Conservation (phyloP, 164 flowering plant genomes). For the Annona squamosa region DNA sequence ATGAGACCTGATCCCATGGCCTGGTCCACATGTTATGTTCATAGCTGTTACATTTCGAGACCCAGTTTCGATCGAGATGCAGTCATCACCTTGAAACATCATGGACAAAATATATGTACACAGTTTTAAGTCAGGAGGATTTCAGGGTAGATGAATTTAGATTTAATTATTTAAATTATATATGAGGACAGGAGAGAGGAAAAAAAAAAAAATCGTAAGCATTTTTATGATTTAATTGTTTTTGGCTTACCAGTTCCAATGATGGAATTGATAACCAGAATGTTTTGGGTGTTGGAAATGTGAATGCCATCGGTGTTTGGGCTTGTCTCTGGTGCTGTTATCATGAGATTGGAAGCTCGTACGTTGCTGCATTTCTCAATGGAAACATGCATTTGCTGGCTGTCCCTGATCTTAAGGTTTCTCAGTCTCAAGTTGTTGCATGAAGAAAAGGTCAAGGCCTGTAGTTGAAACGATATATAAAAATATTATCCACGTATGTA, state of each 20-base stretch:
- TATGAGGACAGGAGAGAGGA: background rate
- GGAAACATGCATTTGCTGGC: conserved; percentile 68
- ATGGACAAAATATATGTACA: background rate
- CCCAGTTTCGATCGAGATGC: conserved; percentile 47
- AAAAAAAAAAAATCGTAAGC: too few relatives aligned
- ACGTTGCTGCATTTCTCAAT: conserved; percentile 33
- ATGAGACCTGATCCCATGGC: conserved; percentile 64
- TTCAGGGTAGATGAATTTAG: background rate
- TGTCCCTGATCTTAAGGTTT: conserved; percentile 37
- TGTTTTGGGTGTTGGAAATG: conserved; percentile 39
- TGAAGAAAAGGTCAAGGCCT: conserved; percentile 61
- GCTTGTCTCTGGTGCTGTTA: conserved; percentile 12
- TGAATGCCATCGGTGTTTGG: conserved; percentile 29
- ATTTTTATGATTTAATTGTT: background rate
- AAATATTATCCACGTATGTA: too few relatives aligned
- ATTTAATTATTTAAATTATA: background rate
- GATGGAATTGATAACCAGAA: conserved; percentile 27
- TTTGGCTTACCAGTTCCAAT: conserved; percentile 49
- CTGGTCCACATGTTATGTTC: conserved; percentile 59
- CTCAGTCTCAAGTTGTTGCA: conserved; percentile 50
- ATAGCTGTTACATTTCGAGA: conserved; percentile 28
- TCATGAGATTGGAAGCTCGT: conserved; percentile 6
- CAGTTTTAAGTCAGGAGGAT: background rate
- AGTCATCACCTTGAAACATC: conserved; percentile 49
- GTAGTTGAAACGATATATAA: conserved; percentile 4